Evolutionary conservation across 164 flowering plant species (phyloP), one percentile per base, ranked within the genome.

Genomic region (Vitis labrusca): DNA sequence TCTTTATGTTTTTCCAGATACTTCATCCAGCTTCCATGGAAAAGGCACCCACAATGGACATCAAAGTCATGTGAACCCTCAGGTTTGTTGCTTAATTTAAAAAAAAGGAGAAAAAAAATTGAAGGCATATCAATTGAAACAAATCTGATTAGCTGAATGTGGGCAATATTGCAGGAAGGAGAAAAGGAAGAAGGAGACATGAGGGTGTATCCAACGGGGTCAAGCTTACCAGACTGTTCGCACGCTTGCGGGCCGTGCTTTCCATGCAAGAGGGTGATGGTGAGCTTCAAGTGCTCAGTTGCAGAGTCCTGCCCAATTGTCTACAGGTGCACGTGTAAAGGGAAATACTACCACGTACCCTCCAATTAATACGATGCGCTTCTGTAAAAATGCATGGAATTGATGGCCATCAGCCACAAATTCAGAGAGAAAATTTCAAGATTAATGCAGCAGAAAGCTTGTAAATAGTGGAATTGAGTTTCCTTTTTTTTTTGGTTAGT

Each of bases 241-340:
- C 94, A 89, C 55, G 94, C 98, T 0, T 93, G 98, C 51, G 96
- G 97, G 7, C 75, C 93, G 0, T 92, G 98, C 74, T 72, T 69
- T 54, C 96, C 98, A 37, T 93, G 98, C 87, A 88, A 81, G 79
- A 81, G 91, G 67, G 98, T 91, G 74, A 91, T 87, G 83, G 89
- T 93, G 66, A 86, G 93, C 88, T 87, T 80, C 83, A 84, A 82
- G 73, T 93, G 97, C 71, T 74, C 87, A 37, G 49, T 61, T 15
- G 75, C 86, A 14, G 96, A 93, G 82, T 85, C 98, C 0, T 93
- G 96, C 75, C 94, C 97, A 9, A 76, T 88, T 47, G 87, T 89
- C 50, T 93, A 93, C 78, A 77, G 90, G 66, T 93, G 98, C 74
- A 84, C 82, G 89, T 91, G 98, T 59, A 82, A 74, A 57, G 87